These are phyloP conservation scores for Diphasiastrum complanatum DNA, from an alignment of 83 land plant species.

Conservation along the genomic window DNA sequence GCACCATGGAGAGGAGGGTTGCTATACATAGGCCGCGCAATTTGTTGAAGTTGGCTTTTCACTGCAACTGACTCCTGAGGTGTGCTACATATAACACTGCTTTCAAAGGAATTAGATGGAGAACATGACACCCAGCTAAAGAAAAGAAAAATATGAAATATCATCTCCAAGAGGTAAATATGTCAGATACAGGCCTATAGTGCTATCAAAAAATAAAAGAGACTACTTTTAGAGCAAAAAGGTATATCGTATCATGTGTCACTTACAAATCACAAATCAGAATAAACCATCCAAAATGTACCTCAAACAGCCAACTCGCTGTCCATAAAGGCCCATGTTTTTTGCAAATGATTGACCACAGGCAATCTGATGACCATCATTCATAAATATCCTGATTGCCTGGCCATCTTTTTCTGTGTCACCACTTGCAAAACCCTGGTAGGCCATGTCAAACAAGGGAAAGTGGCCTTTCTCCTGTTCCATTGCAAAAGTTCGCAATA, in stretches of 20 bases:
- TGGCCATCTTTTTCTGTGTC: constrained; percentile 73
- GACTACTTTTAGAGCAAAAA: too few relatives aligned
- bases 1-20: constrained; percentile 97
- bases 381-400: constrained; percentile 71
- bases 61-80: constrained; percentile 58
- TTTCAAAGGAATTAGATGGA: neutral
- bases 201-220: too few relatives aligned
- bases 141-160: neutral
- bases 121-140: neutral
- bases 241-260: too few relatives aligned
- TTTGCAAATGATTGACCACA: constrained; percentile 91
- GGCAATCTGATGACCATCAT: constrained; percentile 78
- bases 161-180: too few relatives aligned
- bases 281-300: too few relatives aligned
- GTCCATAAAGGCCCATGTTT: constrained; percentile 96
- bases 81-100: constrained; percentile 68
- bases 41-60: constrained; percentile 76
- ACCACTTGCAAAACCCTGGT: constrained; percentile 97
- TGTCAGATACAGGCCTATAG: too few relatives aligned
- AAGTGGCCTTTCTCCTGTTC: constrained; percentile 70
- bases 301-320: constrained; percentile 89
- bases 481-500: too few relatives aligned
- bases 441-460: constrained; percentile 96
- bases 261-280: too few relatives aligned
- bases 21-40: constrained; percentile 89